phyloP scores from a whole-genome alignment of 208 protist species.

The Crithidia fasciculata region DNA sequence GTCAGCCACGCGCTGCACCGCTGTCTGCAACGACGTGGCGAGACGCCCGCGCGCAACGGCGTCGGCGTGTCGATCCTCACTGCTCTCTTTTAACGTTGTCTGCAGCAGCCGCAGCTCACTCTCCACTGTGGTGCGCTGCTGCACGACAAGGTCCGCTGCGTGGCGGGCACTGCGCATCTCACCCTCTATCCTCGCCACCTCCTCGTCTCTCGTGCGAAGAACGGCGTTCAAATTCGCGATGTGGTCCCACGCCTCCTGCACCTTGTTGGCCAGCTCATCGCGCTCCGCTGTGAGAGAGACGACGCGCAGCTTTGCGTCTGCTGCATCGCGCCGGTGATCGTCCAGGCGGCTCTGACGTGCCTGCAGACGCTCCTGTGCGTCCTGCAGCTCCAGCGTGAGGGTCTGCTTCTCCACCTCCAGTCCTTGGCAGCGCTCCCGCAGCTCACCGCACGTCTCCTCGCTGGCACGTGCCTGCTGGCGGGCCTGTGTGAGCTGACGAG shows the following conservation, averaged over 20 bases:
- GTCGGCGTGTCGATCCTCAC: not conserved
- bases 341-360: constrained; percentile 33
- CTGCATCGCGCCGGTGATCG: constrained; percentile 45
- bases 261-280: constrained; percentile 59
- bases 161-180: constrained; percentile 18
- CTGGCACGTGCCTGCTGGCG: constrained; percentile 17
- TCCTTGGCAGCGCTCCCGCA: constrained; percentile 16
- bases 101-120: constrained; percentile 18
- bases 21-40: constrained; percentile 11
- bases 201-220: constrained; percentile 32
- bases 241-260: constrained; percentile 65
- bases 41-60: constrained; percentile 7
- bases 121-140: constrained; percentile 28
- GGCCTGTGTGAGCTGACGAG: constrained; percentile 17
- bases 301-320: constrained; percentile 38
- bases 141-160: constrained; percentile 11
- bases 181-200: constrained; percentile 27
- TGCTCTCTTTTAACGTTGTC: not conserved
- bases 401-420: constrained; percentile 39
- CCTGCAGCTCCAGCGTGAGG: constrained; percentile 39
- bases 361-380: constrained; percentile 41
- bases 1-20: constrained; percentile 16
- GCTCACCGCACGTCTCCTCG: constrained; percentile 20
- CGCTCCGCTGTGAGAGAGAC: constrained; percentile 58
- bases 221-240: constrained; percentile 44